phyloP scores from a whole-genome alignment of 2,329 filamentous ascomycete species.

The Colletotrichum sp. region DNA sequence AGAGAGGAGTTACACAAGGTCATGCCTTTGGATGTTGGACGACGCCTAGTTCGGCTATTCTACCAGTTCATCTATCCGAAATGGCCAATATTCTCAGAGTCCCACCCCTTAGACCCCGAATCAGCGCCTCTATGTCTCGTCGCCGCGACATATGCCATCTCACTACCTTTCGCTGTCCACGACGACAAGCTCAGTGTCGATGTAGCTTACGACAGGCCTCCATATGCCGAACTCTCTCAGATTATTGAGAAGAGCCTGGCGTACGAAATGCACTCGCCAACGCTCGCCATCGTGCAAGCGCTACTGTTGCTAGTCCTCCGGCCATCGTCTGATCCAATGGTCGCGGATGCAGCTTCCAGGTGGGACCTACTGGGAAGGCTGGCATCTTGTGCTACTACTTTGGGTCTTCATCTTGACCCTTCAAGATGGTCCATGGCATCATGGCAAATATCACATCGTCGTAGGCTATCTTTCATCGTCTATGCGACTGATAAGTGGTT shows the following conservation, averaged over 20 bases:
- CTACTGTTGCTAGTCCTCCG: background rate
- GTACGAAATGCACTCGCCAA: conserved; percentile 22
- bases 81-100: background rate
- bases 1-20: background rate
- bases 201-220: conserved; percentile 24
- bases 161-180: conserved; percentile 23
- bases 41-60: background rate
- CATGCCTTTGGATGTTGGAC: background rate
- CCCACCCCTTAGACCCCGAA: background rate
- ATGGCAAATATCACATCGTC: conserved; percentile 15
- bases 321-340: conserved; percentile 21
- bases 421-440: conserved; percentile 18
- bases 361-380: conserved; percentile 21
- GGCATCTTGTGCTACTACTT: conserved; percentile 16
- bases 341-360: conserved; percentile 21
- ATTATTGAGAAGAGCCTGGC: conserved; percentile 20
- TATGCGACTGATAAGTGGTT: conserved; percentile 24
- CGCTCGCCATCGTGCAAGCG: conserved; percentile 4
- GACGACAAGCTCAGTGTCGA: conserved; percentile 26
- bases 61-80: background rate
- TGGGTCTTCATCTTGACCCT: conserved; percentile 23
- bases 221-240: conserved; percentile 16
- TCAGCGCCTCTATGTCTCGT: background rate
- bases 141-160: conserved; percentile 23
- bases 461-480: conserved; percentile 20